Base-by-base conservation (phyloP, 371 early-diverging fungal genomes). In the Mortierella sp. region DNA sequence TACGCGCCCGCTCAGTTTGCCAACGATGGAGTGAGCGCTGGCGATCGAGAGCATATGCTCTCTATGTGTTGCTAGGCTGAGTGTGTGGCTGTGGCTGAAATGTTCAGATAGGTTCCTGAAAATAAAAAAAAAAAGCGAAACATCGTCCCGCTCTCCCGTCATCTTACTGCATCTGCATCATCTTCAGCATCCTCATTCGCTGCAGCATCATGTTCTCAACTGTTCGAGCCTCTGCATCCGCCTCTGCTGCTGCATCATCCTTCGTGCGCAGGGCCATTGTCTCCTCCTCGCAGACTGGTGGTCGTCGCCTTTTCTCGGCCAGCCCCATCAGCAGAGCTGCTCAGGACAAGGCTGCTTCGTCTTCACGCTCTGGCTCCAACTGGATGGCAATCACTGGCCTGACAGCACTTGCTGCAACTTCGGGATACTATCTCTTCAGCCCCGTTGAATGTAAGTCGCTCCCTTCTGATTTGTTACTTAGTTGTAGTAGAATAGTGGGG, bases 401-500 rank as follows among this genome's bases (percentile, higher is more conserved):
- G 23, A 75, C 76, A 1, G 54, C 64, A 31, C 64, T 75, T 31
- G 76, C 76, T 23, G 76, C 76, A 27, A 69, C 76, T 32, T 64
- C 76, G 3, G 76, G 69, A 43, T 75, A 75, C 69, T 75, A 64
- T 37, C 76, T 75, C 50, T 68, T 75, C 46, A 75, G 76, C 53
- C 76, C 76, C 28, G 76, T 64, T 32, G 69, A 75, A 48, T 69
- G 76, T 75, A 57, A 19, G 42, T 7, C 24, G 24, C 49, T 24
- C 49, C 27, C 12, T 17, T 30, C n/a, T n/a, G n/a, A 14, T 47
- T 23, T 19, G 14, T 59, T 27, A n/a, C 19, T 8, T 15, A 30
- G 39, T 28, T 12, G 3, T 28, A 7, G 1, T 26, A 23, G 50
- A 39, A 6, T 21, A 3, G 11, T 31, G 15, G 4, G 19, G 15